phyloP scores from a whole-genome alignment of 2,329 filamentous ascomycete species.

The Fusarium austroafricanum region DNA sequence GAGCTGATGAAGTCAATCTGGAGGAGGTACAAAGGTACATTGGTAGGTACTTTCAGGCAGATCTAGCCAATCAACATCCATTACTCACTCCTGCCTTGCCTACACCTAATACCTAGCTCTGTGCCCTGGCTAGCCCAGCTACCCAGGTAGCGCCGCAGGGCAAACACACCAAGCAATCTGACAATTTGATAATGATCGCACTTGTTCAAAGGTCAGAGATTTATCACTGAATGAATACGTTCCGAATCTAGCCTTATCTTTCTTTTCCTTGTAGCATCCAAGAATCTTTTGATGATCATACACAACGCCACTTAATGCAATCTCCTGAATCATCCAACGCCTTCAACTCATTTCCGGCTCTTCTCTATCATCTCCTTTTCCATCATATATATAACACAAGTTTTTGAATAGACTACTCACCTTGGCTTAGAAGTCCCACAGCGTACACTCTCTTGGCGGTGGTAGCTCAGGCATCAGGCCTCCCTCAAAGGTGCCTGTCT shows the following conservation, averaged over 20 bases:
- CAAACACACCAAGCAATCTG: not conserved
- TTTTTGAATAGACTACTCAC: not conserved
- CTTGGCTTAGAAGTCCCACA: slow-evolving; percentile 73
- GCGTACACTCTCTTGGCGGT: slow-evolving; percentile 79
- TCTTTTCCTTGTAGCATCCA: slow-evolving; percentile 5
- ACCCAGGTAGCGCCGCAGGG: not conserved
- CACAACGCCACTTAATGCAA: slow-evolving; percentile 38
- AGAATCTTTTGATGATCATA: slow-evolving; percentile 8
- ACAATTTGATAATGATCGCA: no score
- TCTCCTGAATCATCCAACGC: slow-evolving; percentile 36
- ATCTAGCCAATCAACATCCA: slow-evolving; percentile 34
- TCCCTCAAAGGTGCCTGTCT: slow-evolving; percentile 75
- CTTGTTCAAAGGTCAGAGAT: not conserved
- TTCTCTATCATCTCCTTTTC: not conserved
- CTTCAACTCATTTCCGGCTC: slow-evolving; percentile 17
- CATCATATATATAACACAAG: slow-evolving; percentile 81
- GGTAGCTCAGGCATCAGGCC: slow-evolving; percentile 81
- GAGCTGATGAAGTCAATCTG: slow-evolving; percentile 25
- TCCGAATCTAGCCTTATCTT: no score
- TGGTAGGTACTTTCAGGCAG: not conserved
- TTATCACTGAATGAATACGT: not conserved
- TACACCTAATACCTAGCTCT: no score
- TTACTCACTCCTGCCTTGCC: no score
- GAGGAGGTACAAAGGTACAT: slow-evolving; percentile 16
- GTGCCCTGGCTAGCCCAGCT: slow-evolving; percentile 1